Evolutionary conservation across 768 basidiomycete genomes (phyloP).

Genomic region (Holtermanniella nyarrowii): DNA sequence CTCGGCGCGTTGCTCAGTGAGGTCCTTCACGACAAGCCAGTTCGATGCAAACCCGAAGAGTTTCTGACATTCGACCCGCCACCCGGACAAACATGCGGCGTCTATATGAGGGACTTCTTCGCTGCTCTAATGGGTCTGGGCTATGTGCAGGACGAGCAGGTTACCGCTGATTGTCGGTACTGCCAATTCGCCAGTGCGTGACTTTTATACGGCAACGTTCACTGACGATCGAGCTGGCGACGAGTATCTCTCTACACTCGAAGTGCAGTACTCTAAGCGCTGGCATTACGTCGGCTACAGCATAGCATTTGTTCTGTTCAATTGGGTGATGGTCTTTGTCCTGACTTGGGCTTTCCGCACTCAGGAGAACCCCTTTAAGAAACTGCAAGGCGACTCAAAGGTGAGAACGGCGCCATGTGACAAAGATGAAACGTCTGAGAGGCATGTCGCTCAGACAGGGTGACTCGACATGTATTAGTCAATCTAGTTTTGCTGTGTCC

Average conservation of each 20-base stretch:
- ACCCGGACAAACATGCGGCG: slow-evolving; percentile 28
- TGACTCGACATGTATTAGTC: too few relatives aligned
- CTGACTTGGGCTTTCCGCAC: not conserved
- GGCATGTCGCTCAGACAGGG: too few relatives aligned
- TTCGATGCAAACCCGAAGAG: slow-evolving; percentile 27
- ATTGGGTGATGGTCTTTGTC: not conserved
- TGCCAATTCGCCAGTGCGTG: slow-evolving; percentile 20
- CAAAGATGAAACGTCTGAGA: too few relatives aligned
- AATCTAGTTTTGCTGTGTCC: too few relatives aligned
- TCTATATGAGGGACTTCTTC: slow-evolving; percentile 31
- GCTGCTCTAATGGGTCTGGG: not conserved
- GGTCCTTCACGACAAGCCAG: slow-evolving; percentile 28
- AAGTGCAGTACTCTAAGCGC: not conserved
- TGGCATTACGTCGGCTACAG: not conserved
- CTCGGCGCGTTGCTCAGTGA: slow-evolving; percentile 32
- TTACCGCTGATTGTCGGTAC: slow-evolving; percentile 23
- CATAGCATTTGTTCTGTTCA: not conserved
- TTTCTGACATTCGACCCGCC: slow-evolving; percentile 33
- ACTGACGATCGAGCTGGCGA: slow-evolving; percentile 13
- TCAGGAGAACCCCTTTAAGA: not conserved
- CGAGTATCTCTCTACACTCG: slow-evolving; percentile 28
- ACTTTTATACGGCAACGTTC: not conserved
- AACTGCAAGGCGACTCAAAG: too few relatives aligned
- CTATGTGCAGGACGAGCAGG: slow-evolving; percentile 5
- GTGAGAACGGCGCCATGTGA: too few relatives aligned